phyloP scores from a whole-genome alignment of 192 early-diverging fungal species.

The Gaertneriomyces semiglobifer region DNA sequence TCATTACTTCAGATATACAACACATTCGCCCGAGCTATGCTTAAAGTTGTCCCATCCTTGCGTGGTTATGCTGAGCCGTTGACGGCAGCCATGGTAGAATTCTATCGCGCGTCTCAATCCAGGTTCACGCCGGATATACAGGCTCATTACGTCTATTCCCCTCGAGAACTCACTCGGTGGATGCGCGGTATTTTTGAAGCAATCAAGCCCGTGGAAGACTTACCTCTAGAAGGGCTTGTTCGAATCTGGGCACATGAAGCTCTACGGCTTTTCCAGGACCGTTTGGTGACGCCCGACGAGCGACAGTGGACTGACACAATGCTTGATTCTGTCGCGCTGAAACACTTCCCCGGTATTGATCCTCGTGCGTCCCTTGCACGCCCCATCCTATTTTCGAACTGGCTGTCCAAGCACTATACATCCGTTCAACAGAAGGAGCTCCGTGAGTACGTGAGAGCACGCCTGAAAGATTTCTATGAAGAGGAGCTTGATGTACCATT shows the following conservation, averaged over 20 bases:
- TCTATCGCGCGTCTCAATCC: conserved; percentile 85
- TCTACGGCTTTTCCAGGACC: conserved; percentile 96
- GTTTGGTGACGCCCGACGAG: conserved; percentile 84
- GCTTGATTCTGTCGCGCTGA: conserved; percentile 76
- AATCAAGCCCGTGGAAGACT: conserved; percentile 76
- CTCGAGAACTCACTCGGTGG: conserved; percentile 99
- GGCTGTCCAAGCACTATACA: conserved; percentile 90
- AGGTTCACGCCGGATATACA: conserved; percentile 97
- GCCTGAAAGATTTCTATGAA: conserved; percentile 97
- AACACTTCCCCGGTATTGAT: conserved; percentile 86
- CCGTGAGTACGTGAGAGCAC: conserved; percentile 87
- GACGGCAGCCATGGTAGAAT: conserved; percentile 95
- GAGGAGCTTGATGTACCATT: conserved; percentile 98
- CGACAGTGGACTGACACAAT: conserved; percentile 86
- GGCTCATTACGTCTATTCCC: conserved; percentile 99
- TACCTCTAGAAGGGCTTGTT: conserved; percentile 75
- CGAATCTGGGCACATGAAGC: conserved; percentile 99
- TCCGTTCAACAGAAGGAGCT: conserved; percentile 84
- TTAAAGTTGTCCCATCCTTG: conserved; percentile 88
- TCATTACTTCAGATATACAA: conserved; percentile 95
- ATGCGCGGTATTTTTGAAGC: conserved; percentile 96
- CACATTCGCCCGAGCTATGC: conserved; percentile 85
- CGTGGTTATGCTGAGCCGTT: conserved; percentile 87
- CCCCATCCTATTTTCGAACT: conserved; percentile 97
- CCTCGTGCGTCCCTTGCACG: conserved; percentile 66